These are phyloP conservation scores for Cutaneotrichosporon mucoides DNA, from an alignment of 1,284 basidiomycete genomes.

Conservation along the genomic window DNA sequence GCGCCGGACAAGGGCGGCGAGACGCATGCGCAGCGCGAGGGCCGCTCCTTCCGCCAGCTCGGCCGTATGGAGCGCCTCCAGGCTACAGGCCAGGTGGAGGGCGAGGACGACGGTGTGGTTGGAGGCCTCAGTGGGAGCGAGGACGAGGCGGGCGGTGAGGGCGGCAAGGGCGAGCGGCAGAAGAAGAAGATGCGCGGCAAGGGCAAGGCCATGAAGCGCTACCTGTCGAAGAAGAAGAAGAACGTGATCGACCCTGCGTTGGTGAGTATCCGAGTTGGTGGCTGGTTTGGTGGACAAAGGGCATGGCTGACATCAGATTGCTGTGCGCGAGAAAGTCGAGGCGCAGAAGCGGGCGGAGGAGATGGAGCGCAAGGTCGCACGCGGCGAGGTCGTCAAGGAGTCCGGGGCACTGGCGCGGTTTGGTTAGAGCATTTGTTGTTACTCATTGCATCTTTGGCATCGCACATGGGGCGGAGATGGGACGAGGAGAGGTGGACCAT, in stretches of 20 bases:
- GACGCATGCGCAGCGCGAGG: constrained; percentile 55
- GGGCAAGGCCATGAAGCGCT: constrained; percentile 76
- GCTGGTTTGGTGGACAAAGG: too few species aligned
- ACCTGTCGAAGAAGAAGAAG: constrained; percentile 75
- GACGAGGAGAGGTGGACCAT: too few species aligned
- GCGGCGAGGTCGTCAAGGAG: constrained; percentile 34
- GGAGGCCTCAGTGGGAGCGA: constrained; percentile 48
- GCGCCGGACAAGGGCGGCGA: constrained; percentile 56
- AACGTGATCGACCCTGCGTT: constrained; percentile 85
- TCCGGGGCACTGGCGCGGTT: constrained; percentile 36
- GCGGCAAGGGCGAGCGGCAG: constrained; percentile 60
- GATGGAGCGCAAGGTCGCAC: constrained; percentile 21
- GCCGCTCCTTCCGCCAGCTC: constrained; percentile 63
- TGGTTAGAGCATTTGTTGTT: constrained; percentile 16
- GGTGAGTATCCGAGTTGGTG: constrained; percentile 58
- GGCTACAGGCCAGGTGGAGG: constrained; percentile 67
- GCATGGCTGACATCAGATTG: constrained; percentile 22
- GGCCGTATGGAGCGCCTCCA: constrained; percentile 69
- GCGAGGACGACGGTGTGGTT: constrained; percentile 38
- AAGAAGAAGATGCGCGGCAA: constrained; percentile 73
- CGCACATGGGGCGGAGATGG: too few species aligned
- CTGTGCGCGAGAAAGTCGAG: constrained; percentile 34
- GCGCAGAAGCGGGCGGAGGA: constrained; percentile 32
- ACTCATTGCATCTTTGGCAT: constrained; percentile 4
- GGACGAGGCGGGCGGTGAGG: constrained; percentile 36